Percentiles rank a stretch among this genome's conserved stretches.
phyloP scores from a whole-genome alignment of 352 stramenopile genomes.

The Plasmopara halstedii region DNA sequence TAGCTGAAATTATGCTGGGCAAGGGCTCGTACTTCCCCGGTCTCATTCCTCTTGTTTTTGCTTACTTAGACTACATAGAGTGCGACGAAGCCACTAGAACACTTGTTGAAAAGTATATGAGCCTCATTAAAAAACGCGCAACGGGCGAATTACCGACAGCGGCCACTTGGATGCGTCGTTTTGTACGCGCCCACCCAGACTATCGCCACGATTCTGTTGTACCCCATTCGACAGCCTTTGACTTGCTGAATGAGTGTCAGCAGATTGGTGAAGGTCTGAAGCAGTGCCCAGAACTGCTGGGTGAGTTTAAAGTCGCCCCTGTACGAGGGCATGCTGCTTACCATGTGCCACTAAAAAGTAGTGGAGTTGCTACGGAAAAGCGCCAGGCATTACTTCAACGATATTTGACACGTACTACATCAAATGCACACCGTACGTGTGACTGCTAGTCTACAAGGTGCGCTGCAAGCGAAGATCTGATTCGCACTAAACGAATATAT shows the following conservation, averaged over 20 bases:
- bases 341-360: conserved; percentile 89
- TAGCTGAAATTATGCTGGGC: conserved; percentile 94
- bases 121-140: conserved; percentile 91
- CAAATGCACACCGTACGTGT: conserved; percentile 17
- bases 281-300: conserved; percentile 89
- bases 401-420: conserved; percentile 26
- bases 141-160: conserved; percentile 94
- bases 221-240: conserved; percentile 80
- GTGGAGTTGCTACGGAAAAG: conserved; percentile 62
- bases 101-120: conserved; percentile 68
- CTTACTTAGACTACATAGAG: conserved; percentile 97
- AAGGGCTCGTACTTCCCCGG: conserved; percentile 96
- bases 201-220: conserved; percentile 94
- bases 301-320: conserved; percentile 89
- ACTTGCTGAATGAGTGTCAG: conserved; percentile 93
- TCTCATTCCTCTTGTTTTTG: conserved; percentile 94
- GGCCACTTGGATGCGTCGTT: conserved; percentile 96
- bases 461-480: not conserved
- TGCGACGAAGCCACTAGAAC: conserved; percentile 89
- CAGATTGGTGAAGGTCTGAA: conserved; percentile 93
- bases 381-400: conserved; percentile 57
- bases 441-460: conserved; percentile 14
- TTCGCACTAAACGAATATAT: too few relatives aligned
- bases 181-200: conserved; percentile 90
- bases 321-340: conserved; percentile 89